These are phyloP conservation scores for Cryptococcus amylolentus DNA, from an alignment of 1,284 basidiomycete genomes.

Conservation along the genomic window DNA sequence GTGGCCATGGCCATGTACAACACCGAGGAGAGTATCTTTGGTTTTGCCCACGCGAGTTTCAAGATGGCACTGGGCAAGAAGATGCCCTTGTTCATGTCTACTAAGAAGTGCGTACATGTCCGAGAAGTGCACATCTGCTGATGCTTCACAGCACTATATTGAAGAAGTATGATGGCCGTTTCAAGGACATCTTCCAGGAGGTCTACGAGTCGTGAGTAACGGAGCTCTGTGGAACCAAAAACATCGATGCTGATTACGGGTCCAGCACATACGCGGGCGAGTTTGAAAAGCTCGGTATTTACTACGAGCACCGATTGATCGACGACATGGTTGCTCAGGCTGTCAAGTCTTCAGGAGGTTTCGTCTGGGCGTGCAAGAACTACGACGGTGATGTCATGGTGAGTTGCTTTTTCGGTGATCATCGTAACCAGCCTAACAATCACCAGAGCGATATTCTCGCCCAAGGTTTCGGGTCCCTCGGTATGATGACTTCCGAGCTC, in stretches of 20 bases:
- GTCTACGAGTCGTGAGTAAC: conserved; percentile 68
- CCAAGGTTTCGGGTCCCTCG: conserved; percentile 82
- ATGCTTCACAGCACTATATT: conserved; percentile 64
- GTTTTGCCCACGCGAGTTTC: conserved; percentile 96
- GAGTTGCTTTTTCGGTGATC: conserved; percentile 5
- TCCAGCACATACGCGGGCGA: conserved; percentile 66
- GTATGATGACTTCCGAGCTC: conserved; percentile 97
- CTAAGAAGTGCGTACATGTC: conserved; percentile 64
- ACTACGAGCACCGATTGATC: conserved; percentile 89
- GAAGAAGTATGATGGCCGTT: conserved; percentile 94
- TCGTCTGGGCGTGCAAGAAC: conserved; percentile 97
- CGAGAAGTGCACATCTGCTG: not conserved
- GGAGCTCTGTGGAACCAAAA: not conserved
- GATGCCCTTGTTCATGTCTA: conserved; percentile 93
- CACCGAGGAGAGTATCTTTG: conserved; percentile 88
- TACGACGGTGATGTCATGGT: conserved; percentile 87
- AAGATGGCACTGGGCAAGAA: conserved; percentile 98
- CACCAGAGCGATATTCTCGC: conserved; percentile 80
- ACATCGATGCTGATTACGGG: conserved; percentile 37
- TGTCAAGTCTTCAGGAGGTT: conserved; percentile 94
- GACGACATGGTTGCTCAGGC: conserved; percentile 97
- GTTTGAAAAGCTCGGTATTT: conserved; percentile 79
- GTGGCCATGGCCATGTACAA: conserved; percentile 94
- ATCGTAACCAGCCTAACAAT: conserved; percentile 5
- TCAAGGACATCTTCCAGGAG: conserved; percentile 98